Base-by-base conservation (phyloP, 225 moss, liverwort and hornwort genomes). In the Sphagnum tenellum region DNA sequence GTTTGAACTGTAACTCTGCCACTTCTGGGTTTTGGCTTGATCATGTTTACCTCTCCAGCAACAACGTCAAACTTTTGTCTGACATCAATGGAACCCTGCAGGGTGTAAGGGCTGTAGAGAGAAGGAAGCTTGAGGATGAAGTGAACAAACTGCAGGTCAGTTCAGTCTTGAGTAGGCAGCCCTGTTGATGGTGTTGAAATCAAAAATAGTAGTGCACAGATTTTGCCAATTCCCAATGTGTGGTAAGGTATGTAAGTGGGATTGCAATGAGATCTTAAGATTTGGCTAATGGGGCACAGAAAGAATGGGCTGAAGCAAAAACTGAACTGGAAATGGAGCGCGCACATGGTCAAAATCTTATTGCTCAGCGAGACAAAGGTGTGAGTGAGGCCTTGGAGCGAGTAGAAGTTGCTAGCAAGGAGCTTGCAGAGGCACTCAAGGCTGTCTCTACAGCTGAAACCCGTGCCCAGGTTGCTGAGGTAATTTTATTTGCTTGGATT, bases 381-480 rank as follows among this genome's bases (percentile, higher is more conserved):
- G 96, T 92, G 52, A 76, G 70, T 48, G 81, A 92, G 73, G 92
- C 96, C 8, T 82, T 86, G 78, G 87, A 78, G 70, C 83, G 87
- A 5, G 90, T 96, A 48, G 90, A 92, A 69, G 81, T 83, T 66
- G 82, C 84, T 66, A 88, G 81, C 67, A 96, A 90, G 71, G 90
- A 96, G 71, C 79, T 96, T 57, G 85, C 85, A 5, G 88, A 92
- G 74, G 85, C 88, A 9, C 65, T 96, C 55, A 96, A 89, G 74
- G 85, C 92, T 69, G 78, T 92, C 62, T 98, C 92, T 50, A 74
- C 85, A 64, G 96, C 96, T 57, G 96, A 98, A 76, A 98, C 87
- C 3, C 88, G 90, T 60, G 96, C 92, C 7, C 96, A 92, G 76
- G 92, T 98, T 77, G 90, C 92, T 14, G 92, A 98, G 85, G 93